phyloP scores from a whole-genome alignment of 345 rosid genomes.

The Pistacia integerrima region DNA sequence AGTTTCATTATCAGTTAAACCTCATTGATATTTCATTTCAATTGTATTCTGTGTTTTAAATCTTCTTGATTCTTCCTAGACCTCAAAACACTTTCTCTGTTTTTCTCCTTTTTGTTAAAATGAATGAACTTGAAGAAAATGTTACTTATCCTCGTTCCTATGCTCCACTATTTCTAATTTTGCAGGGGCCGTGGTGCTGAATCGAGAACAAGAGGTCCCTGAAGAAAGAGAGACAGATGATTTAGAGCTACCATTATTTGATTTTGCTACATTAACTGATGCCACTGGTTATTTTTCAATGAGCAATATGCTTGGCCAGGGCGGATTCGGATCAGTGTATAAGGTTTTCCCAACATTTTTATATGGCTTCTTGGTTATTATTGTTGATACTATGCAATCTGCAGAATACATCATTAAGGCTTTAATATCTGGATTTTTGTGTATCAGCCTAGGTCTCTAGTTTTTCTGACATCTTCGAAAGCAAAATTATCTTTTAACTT shows the following conservation, averaged over 20 bases:
- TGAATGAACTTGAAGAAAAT: too few relatives aligned
- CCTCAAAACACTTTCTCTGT: too few relatives aligned
- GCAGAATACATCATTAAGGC: neutral
- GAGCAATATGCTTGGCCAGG: slow-evolving; percentile 37
- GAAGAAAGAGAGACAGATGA: slow-evolving; percentile 19
- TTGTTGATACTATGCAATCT: neutral
- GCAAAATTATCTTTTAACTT: neutral
- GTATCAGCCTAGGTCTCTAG: neutral
- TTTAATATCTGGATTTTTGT: neutral
- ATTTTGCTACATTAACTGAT: slow-evolving; percentile 24
- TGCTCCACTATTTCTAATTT: too few relatives aligned
- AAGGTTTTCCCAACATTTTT: slow-evolving; percentile 27
- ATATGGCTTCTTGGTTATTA: neutral
- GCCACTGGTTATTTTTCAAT: slow-evolving; percentile 34
- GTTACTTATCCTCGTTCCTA: neutral
- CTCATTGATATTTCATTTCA: too few relatives aligned
- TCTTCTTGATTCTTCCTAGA: too few relatives aligned
- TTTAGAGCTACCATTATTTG: slow-evolving; percentile 35
- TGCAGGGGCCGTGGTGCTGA: neutral
- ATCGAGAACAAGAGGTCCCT: slow-evolving; percentile 1
- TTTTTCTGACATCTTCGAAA: neutral
- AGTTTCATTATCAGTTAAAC: too few relatives aligned
- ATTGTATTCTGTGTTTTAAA: too few relatives aligned
- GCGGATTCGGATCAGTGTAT: slow-evolving; percentile 45
- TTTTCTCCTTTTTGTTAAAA: too few relatives aligned